Percentiles rank a stretch among this genome's conserved stretches.
These are phyloP conservation scores for Tolypocladium amazonense DNA, from an alignment of 2,329 filamentous ascomycete genomes.

Conservation along the genomic window DNA sequence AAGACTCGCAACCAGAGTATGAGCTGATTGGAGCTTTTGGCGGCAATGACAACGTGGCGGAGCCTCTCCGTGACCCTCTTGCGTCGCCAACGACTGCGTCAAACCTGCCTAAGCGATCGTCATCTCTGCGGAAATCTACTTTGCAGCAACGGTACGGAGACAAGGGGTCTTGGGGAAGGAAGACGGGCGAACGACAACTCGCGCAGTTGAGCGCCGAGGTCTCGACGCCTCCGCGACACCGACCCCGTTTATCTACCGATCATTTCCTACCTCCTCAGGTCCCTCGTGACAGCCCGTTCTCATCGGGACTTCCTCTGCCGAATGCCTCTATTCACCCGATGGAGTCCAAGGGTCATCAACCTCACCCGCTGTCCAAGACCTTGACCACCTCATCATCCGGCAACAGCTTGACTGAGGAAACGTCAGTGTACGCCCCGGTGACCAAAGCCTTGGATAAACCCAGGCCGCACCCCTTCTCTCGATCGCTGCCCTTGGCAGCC, in stretches of 20 bases:
- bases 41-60: slow-evolving; percentile 2
- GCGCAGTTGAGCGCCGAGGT: slow-evolving; percentile 42
- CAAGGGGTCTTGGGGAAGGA: slow-evolving; percentile 51
- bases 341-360: slow-evolving; percentile 38
- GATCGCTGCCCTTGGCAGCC: slow-evolving; percentile 26
- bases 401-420: slow-evolving; percentile 67
- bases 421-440: slow-evolving; percentile 22
- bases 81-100: slow-evolving; percentile 35
- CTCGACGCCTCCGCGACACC: slow-evolving; percentile 47
- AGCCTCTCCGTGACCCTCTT: slow-evolving; percentile 27
- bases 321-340: slow-evolving; percentile 42
- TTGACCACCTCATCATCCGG: slow-evolving; percentile 79
- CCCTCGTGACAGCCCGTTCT: slow-evolving; percentile 54
- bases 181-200: slow-evolving; percentile 46
- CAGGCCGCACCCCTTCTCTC: slow-evolving; percentile 24
- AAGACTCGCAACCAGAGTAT: slow-evolving; percentile 40
- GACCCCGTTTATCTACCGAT: slow-evolving; percentile 69
- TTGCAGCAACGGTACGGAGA: slow-evolving; percentile 73
- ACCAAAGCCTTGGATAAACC: slow-evolving; percentile 14
- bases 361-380: slow-evolving; percentile 78
- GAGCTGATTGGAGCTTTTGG: slow-evolving; percentile 32
- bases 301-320: slow-evolving; percentile 37
- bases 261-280: slow-evolving; percentile 58
- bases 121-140: slow-evolving; percentile 76
- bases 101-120: slow-evolving; percentile 56